A percentile compares a stretch with the other conserved stretches of the same genome.
Evolutionary conservation across 768 basidiomycete species (phyloP).

Genomic region (Suillus sp.): DNA sequence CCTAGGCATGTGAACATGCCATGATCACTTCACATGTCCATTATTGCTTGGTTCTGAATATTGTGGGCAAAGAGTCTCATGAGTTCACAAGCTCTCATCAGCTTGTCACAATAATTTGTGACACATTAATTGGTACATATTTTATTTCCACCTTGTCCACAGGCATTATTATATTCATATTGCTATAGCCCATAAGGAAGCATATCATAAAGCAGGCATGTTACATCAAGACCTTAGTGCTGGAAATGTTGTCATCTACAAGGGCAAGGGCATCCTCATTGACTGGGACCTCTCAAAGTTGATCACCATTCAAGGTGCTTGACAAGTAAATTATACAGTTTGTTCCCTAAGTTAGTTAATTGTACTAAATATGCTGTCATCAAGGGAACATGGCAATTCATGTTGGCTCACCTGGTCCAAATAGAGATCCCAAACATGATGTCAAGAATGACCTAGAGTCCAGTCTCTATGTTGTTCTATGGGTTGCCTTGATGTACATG

Average conservation of each 20-base stretch:
- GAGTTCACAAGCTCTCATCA: background rate
- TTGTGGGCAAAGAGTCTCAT: background rate
- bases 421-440: constrained; percentile 18
- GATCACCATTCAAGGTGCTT: too few relatives aligned
- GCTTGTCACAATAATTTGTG: background rate
- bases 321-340: too few relatives aligned
- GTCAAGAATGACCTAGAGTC: constrained; percentile 37
- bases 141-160: background rate
- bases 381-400: constrained; percentile 35
- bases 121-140: constrained; percentile 6
- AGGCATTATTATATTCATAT: background rate
- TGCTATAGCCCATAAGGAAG: constrained; percentile 6
- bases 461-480: constrained; percentile 26
- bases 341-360: too few relatives aligned
- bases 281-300: too few relatives aligned
- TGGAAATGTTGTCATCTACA: too few relatives aligned
- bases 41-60: background rate
- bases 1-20: background rate
- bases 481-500: constrained; percentile 7
- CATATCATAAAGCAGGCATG: background rate
- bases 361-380: background rate
- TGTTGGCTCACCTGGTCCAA: constrained; percentile 1
- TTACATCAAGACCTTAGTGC: too few relatives aligned
- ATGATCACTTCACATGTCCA: background rate
- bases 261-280: too few relatives aligned